Evolutionary conservation across 225 moss, liverwort and hornwort genomes (phyloP).

Genomic region (Polytrichum commune): DNA sequence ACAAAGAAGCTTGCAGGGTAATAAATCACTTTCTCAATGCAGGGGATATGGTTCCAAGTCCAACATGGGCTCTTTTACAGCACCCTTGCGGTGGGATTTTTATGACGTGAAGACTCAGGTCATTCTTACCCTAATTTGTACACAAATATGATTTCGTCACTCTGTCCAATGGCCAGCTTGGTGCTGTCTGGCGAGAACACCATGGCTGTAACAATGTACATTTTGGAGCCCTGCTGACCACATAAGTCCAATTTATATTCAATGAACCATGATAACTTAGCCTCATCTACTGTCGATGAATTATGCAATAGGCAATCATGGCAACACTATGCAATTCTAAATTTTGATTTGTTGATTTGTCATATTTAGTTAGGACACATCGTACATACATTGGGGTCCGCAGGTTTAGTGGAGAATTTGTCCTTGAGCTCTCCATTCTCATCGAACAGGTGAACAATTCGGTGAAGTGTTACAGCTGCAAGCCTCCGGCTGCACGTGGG

Average conservation of each 20-base stretch:
- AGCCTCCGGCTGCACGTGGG: slow-evolving; percentile 51
- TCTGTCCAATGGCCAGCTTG: slow-evolving; percentile 79
- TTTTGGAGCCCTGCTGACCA: slow-evolving; percentile 61
- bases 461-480: slow-evolving; percentile 72
- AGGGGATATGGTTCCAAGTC: too few relatives aligned
- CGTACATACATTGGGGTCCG: slow-evolving; percentile 64
- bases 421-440: slow-evolving; percentile 91
- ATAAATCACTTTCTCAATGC: too few relatives aligned
- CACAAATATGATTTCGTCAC: slow-evolving; percentile 84
- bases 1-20: too few relatives aligned
- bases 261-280: too few relatives aligned
- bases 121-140: slow-evolving; percentile 75
- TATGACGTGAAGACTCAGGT: not conserved
- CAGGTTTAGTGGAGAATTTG: slow-evolving; percentile 92
- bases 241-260: too few relatives aligned
- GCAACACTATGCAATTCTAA: too few relatives aligned
- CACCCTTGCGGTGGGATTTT: too few relatives aligned
- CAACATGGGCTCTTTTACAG: too few relatives aligned
- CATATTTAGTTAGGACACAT: too few relatives aligned
- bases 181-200: slow-evolving; percentile 92
- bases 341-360: too few relatives aligned
- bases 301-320: too few relatives aligned
- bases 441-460: slow-evolving; percentile 81
- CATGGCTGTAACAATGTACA: slow-evolving; percentile 72
- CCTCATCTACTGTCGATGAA: too few relatives aligned